Base-by-base conservation (phyloP, 2,329 filamentous ascomycete species). In the Aspergillus spinulosporus region DNA sequence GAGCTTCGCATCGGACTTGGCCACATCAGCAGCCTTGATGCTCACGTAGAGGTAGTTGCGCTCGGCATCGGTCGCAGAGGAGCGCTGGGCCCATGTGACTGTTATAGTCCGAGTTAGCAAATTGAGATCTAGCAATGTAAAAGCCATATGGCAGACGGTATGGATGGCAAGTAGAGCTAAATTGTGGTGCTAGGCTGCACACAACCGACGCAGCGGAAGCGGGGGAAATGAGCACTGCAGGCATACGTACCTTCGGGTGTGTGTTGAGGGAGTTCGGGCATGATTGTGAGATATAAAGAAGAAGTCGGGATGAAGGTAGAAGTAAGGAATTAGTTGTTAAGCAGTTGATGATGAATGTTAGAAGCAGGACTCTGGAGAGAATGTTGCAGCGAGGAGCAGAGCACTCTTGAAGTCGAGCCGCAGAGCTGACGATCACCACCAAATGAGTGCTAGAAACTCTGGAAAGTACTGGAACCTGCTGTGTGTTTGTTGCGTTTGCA, bases 11-110 rank as follows among this genome's bases (percentile, higher is more conserved):
- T 88, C 86, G 46, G 84, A 80, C 68, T 85, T 81, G 66, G 89
- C 80, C 44, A 97, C 88, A 74, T 99, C 94, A 66, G 92, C 85
- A 49, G 92, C 92, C 68, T 85, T 84, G 79, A 99, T 90, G 72
- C 90, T 95, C 65, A 99, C 84, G 82, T 92, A 96, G 82, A 99
- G 80, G 80, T 91, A 90, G 84, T 99, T 99, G 82, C 92, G 95
- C 74, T 87, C 83, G 55, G 89, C 74, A 54, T 97, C 92, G 65
- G 81, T 81, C 67, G 77, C 80, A 71, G 88, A 94, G 46, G 93
- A 97, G 82, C 94, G 92, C 82, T 99, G 94, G 64, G 94, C 93
- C 94, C 94, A 99, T 77, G 92, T 89, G 68, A 99, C 94, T 97
- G 70, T 36, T 45, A 48, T 54, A 56, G 46, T 43, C 14, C 50